Conservation (phyloP, 371 early-diverging fungal genomes). For the Zopfochytrium polystomum region DNA sequence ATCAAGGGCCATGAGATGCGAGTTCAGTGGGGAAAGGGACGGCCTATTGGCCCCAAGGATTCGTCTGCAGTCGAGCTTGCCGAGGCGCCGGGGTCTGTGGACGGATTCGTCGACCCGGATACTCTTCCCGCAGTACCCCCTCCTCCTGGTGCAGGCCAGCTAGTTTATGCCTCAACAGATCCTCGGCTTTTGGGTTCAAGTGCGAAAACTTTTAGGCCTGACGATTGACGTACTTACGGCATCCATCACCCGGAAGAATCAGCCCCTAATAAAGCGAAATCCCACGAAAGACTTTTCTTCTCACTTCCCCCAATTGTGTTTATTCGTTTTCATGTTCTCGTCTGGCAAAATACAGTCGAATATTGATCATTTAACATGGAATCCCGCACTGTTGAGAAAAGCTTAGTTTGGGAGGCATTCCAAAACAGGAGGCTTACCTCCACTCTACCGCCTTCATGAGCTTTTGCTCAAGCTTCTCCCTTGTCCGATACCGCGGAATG, state of each 20-base stretch:
- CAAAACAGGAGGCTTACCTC: conserved; percentile 27
- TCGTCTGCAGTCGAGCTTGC: conserved; percentile 12
- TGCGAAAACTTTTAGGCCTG: conserved; percentile 26
- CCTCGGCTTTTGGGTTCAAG: conserved; percentile 22
- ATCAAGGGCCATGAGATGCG: conserved; percentile 42
- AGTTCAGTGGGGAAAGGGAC: conserved; percentile 46
- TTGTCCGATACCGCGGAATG: conserved; percentile 73
- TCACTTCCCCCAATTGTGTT: no score
- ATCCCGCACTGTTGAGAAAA: no score
- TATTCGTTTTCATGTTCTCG: no score
- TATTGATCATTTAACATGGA: no score
- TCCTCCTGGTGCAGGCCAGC: conserved; percentile 17
- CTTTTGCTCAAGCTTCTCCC: conserved; percentile 75
- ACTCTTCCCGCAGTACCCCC: conserved; percentile 21
- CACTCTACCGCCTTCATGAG: conserved; percentile 73
- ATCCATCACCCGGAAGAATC: no score
- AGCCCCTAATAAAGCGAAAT: no score
- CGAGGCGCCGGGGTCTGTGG: not conserved
- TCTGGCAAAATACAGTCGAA: no score
- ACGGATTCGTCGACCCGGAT: conserved; percentile 12
- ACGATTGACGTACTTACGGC: no score
- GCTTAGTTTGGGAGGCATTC: no score
- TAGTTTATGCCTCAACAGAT: conserved; percentile 21
- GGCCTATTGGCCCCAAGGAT: not conserved
- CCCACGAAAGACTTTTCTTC: no score